A percentile compares a stretch with the other conserved stretches of the same genome.
Conservation (phyloP, 179 eudicot genomes). For the Amaranthus tricolor region DNA sequence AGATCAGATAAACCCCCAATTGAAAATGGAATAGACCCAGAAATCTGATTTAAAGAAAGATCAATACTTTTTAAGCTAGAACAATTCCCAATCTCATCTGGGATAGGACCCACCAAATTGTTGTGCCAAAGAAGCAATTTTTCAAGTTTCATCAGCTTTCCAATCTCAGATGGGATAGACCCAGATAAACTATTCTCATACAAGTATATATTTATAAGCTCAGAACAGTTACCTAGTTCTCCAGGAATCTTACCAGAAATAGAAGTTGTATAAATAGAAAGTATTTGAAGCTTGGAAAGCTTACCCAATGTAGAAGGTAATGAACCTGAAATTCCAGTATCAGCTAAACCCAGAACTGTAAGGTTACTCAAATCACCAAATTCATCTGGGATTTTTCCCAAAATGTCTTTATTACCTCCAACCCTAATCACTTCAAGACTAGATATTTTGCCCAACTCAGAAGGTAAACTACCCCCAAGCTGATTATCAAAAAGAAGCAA, state of each 20-base stretch:
- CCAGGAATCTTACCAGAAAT: constrained; percentile 54
- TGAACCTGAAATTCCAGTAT: constrained; percentile 50
- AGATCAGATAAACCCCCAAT: constrained; percentile 35
- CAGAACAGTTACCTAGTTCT: constrained; percentile 52
- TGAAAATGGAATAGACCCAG: constrained; percentile 45
- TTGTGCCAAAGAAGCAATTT: constrained; percentile 54
- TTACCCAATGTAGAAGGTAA: constrained; percentile 53
- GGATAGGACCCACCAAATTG: constrained; percentile 45
- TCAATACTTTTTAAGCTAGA: constrained; percentile 37
- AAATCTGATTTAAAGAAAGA: constrained; percentile 45
- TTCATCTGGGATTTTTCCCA: constrained; percentile 55
- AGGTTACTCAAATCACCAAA: constrained; percentile 43
- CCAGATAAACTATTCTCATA: constrained; percentile 59
- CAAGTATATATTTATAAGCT: constrained; percentile 46
- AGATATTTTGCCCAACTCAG: constrained; percentile 31
- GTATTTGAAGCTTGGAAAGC: constrained; percentile 50
- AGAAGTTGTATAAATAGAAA: constrained; percentile 51
- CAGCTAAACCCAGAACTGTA: constrained; percentile 55
- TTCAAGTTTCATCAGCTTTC: constrained; percentile 46
- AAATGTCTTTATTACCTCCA: constrained; percentile 53
- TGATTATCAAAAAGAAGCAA: constrained; percentile 52
- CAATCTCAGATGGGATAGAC: constrained; percentile 46
- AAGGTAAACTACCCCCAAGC: constrained; percentile 43
- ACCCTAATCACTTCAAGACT: constrained; percentile 47
- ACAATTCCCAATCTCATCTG: constrained; percentile 44